These are phyloP conservation scores for Cystobasidium slooffiae DNA, from an alignment of 1,284 basidiomycete genomes.

Conservation along the genomic window DNA sequence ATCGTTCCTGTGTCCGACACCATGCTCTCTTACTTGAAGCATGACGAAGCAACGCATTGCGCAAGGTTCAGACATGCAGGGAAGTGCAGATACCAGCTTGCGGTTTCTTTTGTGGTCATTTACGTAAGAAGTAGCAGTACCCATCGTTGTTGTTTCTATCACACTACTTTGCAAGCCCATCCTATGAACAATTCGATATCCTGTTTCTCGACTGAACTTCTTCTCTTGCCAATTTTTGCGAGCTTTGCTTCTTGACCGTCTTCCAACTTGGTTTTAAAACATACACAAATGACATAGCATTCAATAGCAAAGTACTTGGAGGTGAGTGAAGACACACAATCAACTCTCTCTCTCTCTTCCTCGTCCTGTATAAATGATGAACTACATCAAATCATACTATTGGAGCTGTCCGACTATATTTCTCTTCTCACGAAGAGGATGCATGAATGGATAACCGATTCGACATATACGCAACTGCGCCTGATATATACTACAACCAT, in stretches of 20 bases:
- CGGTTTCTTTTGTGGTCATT: too few species aligned
- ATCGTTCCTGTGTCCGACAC: neutral
- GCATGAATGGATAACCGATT: constrained; percentile 26
- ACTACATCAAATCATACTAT: constrained; percentile 38
- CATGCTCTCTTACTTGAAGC: neutral
- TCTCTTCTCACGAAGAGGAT: constrained; percentile 11
- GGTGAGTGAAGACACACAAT: constrained; percentile 1
- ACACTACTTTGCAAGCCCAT: too few species aligned
- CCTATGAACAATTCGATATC: too few species aligned
- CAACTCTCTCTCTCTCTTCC: neutral
- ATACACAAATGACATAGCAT: constrained; percentile 6
- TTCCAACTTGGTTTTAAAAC: neutral
- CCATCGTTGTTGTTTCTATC: too few species aligned
- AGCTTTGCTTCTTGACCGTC: constrained; percentile 10
- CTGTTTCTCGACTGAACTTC: too few species aligned
- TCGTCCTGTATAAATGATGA: constrained; percentile 26
- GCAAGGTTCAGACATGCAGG: too few species aligned
- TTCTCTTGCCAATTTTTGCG: neutral
- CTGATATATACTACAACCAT: too few species aligned
- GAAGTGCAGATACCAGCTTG: too few species aligned
- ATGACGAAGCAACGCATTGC: neutral
- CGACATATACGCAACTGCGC: constrained; percentile 44
- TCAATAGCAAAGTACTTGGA: neutral
- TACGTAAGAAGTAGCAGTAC: too few species aligned
- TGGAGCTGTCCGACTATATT: constrained; percentile 45